A percentile compares a stretch with the other conserved stretches of the same genome.
Conservation (phyloP, 2,329 filamentous ascomycete species). For the Colletotrichum tanaceti region DNA sequence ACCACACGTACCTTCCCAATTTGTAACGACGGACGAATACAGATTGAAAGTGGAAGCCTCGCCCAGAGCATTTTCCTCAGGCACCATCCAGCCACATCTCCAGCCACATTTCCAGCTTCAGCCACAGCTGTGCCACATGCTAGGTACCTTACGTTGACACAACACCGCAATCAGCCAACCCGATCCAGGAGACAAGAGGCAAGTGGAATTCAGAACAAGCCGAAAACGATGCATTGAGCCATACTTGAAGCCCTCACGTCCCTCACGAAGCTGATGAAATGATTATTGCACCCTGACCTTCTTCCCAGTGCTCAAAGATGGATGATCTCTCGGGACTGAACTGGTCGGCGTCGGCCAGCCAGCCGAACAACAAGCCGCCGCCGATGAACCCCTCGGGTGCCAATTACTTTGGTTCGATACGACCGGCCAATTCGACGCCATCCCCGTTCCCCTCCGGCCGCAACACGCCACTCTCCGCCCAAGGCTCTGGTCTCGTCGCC, state of each 20-base stretch:
- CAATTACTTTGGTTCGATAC: constrained; percentile 62
- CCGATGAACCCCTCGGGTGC: constrained; percentile 56
- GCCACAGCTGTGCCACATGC: constrained; percentile 36
- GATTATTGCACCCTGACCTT: constrained; percentile 20
- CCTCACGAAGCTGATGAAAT: constrained; percentile 40
- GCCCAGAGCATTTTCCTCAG: neutral
- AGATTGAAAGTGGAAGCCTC: constrained; percentile 4
- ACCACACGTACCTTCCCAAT: no score
- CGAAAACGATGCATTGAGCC: constrained; percentile 39
- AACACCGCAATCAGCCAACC: constrained; percentile 37
- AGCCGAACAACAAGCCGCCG: constrained; percentile 55
- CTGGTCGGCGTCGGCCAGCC: constrained; percentile 61
- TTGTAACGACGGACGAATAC: neutral
- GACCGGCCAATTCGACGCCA: constrained; percentile 66
- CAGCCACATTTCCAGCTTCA: constrained; percentile 31
- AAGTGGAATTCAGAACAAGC: constrained; percentile 19
- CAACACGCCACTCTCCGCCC: constrained; percentile 66
- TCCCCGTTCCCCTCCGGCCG: constrained; percentile 66
- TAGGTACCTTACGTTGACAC: constrained; percentile 30
- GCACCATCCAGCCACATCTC: neutral
- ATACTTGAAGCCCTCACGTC: constrained; percentile 34
- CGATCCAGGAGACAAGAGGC: constrained; percentile 23
- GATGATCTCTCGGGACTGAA: constrained; percentile 71
- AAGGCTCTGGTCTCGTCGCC: constrained; percentile 57
- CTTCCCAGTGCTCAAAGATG: constrained; percentile 55